Evolutionary conservation across 805 yeast species (phyloP), one percentile per base, ranked within the genome.

Genomic region (Candida qinlingensis): DNA sequence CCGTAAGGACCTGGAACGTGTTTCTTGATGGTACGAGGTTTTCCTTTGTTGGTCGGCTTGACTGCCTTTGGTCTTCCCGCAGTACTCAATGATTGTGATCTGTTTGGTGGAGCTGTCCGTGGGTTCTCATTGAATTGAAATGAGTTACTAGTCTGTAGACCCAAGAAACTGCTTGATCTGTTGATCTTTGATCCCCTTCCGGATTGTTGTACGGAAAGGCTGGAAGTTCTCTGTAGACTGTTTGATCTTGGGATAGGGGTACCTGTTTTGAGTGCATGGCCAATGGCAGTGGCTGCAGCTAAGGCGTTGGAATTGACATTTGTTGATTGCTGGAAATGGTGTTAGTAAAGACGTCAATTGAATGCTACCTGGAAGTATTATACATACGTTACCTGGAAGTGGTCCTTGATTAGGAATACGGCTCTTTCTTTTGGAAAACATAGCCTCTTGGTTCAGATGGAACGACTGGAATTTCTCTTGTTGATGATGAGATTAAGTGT

Each of bases 1-100:
- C 94, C 94, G 56, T 79, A 74, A 4, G 87, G 81, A 2, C 89
- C 83, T 2, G 94, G 92, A 41, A 85, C 74, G 66, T 85, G 85
- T 53, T 79, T 83, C 54, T 81, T 83, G 8, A 84, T 76, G 67
- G 77, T 83, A 47, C 69, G 76, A 11, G 71, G 70, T 33, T 48
- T 54, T 3, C 40, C 3, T 26, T 19, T 29, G 10, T 43, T 25
- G 35, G 27, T 28, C 8, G 55, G 52, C 26, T 38, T 49, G 11
- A 31, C 11, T 31, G 34, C 11, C 13, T 28, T 29, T 1, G 40
- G 42, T 35, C 35, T 46, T 3, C 54, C 39, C 0, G 39, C 41
- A 4, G 46, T 28, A 10, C 49, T 49, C 11, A 59, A 41, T 6
- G 63, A 58, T 43, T 54, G 56, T 26, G 49, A 29, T 49, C 54